Evolutionary conservation across 1,284 basidiomycete species (phyloP).

Genomic region (Gomphus bonarii): DNA sequence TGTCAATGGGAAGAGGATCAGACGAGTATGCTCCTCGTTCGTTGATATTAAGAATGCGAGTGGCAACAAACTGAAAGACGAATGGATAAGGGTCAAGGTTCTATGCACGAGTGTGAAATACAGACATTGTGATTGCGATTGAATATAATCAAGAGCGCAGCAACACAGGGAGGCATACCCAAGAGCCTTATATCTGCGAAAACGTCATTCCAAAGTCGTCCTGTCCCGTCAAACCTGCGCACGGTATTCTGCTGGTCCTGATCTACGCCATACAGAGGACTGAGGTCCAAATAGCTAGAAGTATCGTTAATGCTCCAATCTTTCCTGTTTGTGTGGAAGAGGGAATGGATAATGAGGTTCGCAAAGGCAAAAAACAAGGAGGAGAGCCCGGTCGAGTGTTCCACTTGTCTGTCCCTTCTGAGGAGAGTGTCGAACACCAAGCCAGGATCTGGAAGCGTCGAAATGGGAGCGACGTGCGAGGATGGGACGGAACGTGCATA

Average conservation of each 20-base stretch:
- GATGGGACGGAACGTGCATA: slow-evolving; percentile 75
- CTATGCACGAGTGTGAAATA: background rate
- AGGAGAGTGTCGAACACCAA: slow-evolving; percentile 69
- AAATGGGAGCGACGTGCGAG: slow-evolving; percentile 45
- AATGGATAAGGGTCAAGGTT: background rate
- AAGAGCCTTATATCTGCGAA: slow-evolving; percentile 46
- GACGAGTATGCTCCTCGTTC: slow-evolving; percentile 24
- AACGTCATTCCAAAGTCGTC: slow-evolving; percentile 54
- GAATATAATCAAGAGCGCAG: slow-evolving; percentile 40
- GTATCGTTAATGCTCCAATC: slow-evolving; percentile 40
- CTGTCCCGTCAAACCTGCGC: slow-evolving; percentile 53
- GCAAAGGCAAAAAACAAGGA: slow-evolving; percentile 40
- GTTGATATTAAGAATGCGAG: slow-evolving; percentile 42
- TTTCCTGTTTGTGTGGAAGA: slow-evolving; percentile 31
- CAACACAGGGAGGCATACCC: slow-evolving; percentile 41
- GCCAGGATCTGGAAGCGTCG: slow-evolving; percentile 67
- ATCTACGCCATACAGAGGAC: slow-evolving; percentile 45
- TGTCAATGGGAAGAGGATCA: slow-evolving; percentile 25
- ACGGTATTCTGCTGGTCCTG: slow-evolving; percentile 38
- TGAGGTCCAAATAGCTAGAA: slow-evolving; percentile 49
- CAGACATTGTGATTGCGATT: slow-evolving; percentile 40
- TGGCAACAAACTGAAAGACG: slow-evolving; percentile 34
- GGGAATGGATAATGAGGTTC: slow-evolving; percentile 33
- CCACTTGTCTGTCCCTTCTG: slow-evolving; percentile 38
- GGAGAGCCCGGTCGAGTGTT: slow-evolving; percentile 39